Evolutionary conservation across 768 basidiomycete species (phyloP), one percentile per base, ranked within the genome.

Genomic region (Fistulinella prunicolor): DNA sequence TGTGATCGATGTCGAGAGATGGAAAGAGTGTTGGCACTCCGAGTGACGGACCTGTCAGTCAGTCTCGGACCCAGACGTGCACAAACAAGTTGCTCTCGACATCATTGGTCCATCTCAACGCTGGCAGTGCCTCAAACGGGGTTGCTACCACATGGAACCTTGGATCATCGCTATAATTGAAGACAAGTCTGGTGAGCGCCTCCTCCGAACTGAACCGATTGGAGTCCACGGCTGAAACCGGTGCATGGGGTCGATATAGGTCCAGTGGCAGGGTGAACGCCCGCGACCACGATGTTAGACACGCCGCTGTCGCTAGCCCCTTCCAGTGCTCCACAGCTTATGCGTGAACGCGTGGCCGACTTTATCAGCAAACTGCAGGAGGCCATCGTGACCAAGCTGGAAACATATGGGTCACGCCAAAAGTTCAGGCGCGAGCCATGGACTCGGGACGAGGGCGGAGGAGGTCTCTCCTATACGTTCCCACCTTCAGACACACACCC

Each of bases 351-450:
- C 39, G 30, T 61, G 49, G 16, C 37, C 2, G 46, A 44, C 26
- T 54, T 49, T 35, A 44, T 58, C n/a, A 21, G 45, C n/a, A 7
- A 23, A n/a, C 30, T 64, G 8, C 62, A 64, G 46, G 49, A 50
- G 28, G 24, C 42, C 48, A 63, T 63, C 40, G 55, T 63, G 30
- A 21, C 45, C 32, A 44, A 46, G 42, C 53, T 66, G 19, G 61
- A 63, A 24, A 19, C 48, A n/a, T 54, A 58, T 12, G 29, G 44
- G 1, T 24, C 48, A 3, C 36, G 35, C 12, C 22, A 41, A 37
- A 46, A 44, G 6, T 66, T 61, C 16, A 51, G 51, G 36, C 49
- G 48, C 14, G 62, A 52, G 22, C 0, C 38, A 0, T 65, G 57
- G 63, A 21, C 51, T 37, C 42, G 51, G 3, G 49, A 51, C 21